Percentiles rank a stretch among this genome's conserved stretches.
Evolutionary conservation across 345 rosid species (phyloP).

Genomic region (Citrus inodora): DNA sequence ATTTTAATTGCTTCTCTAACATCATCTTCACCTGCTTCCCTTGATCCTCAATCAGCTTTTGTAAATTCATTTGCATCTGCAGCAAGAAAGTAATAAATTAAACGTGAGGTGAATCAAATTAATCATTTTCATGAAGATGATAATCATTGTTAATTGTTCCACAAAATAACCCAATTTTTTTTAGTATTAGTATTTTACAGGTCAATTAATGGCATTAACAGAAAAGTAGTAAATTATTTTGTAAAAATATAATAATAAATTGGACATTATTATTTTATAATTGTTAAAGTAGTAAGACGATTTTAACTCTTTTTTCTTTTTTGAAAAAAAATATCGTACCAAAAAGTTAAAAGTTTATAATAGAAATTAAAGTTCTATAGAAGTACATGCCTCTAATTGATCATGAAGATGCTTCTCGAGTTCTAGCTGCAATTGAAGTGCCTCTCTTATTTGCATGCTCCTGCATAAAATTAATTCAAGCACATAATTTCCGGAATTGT

Average conservation of each 20-base stretch:
- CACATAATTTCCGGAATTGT: neutral
- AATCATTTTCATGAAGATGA: too few species aligned
- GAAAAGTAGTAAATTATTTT: too few species aligned
- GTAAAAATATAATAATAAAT: too few species aligned
- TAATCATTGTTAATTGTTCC: too few species aligned
- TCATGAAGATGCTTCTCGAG: conserved; percentile 90
- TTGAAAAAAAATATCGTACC: too few species aligned
- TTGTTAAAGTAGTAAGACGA: too few species aligned
- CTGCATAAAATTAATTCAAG: neutral
- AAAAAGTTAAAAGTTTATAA: neutral
- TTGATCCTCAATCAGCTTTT: conserved; percentile 75
- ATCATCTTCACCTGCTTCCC: conserved; percentile 69
- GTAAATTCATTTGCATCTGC: conserved; percentile 79
- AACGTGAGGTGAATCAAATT: neutral
- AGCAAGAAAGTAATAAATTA: neutral
- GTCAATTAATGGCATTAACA: too few species aligned
- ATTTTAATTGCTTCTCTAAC: conserved; percentile 74
- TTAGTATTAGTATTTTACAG: too few species aligned
- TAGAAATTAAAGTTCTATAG: neutral
- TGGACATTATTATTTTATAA: too few species aligned
- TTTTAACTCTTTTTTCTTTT: too few species aligned
- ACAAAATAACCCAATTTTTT: too few species aligned
- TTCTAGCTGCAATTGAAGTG: conserved; percentile 72
- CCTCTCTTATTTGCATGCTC: conserved; percentile 76
- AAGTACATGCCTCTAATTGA: conserved; percentile 67